Base-by-base conservation (phyloP, 306 rosid species). In the Senna siamea region DNA sequence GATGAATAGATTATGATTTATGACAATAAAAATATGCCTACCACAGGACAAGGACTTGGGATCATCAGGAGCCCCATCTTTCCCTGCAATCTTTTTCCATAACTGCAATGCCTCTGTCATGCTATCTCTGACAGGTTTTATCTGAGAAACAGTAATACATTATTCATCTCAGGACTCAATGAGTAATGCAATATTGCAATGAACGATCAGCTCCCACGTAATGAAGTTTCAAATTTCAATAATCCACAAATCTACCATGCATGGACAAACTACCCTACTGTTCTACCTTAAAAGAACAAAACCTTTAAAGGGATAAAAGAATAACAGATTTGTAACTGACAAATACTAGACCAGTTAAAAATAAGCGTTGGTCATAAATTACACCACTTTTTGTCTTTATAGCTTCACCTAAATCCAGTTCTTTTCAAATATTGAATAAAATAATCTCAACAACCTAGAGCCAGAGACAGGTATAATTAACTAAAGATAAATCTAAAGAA, bases 111-210 rank as follows among this genome's bases (percentile, higher is more conserved):
- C 96, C 76, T 95, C 99, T 46, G 90, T 80, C 81, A 95, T 92
- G 76, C 99, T 89, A 58, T 95, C 99, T 78, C 99, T 85, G 71
- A 86, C 99, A 17, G 98, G 98, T 78, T 86, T 95, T 78, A 95
- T 95, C 99, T 95, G 91, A 38, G 57, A 82, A 84, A 10, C 50
- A 82, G 48, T 19, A 38, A 78, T 60, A 68, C 50, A 44, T 9
- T 32, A 62, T 4, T n/a, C 59, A 30, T 6, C 20, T 58, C 14
- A 20, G 44, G 32, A 70, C 8, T 13, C 54, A 55, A 78, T 38
- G 43, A 38, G 43, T 38, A 38, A 38, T 38, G 43, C 43, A 28
- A 18, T 26, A 69, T 64, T 74, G 70, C 54, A 60, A 77, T 51
- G 13, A 18, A 32, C 38, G 65, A 61, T n/a, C 55, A 74, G 3